These are phyloP conservation scores for Sclerotinia subarctica DNA, from an alignment of 2,329 filamentous ascomycete species.

Conservation along the genomic window DNA sequence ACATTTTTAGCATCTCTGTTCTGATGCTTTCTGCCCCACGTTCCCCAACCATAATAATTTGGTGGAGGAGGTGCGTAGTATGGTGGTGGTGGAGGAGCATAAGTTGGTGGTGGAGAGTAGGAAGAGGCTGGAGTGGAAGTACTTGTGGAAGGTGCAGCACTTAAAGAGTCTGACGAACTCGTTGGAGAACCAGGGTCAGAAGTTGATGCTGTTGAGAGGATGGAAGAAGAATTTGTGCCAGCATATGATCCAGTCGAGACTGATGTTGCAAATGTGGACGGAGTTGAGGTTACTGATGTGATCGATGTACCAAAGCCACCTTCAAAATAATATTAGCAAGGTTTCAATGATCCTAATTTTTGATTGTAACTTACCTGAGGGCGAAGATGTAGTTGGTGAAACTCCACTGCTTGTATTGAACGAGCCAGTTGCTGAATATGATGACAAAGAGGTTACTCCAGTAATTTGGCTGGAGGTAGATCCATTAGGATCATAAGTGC, in stretches of 20 bases:
- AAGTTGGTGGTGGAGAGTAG: slow-evolving; percentile 8
- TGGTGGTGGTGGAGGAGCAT: slow-evolving; percentile 21
- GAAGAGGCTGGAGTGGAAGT: not conserved
- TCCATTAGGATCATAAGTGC: slow-evolving; percentile 1
- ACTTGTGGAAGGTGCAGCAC: slow-evolving; percentile 2
- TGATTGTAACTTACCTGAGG: slow-evolving; percentile 6
- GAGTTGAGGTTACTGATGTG: slow-evolving; percentile 13
- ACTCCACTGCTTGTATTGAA: slow-evolving; percentile 12
- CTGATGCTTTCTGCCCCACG: slow-evolving; percentile 6
- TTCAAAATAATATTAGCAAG: slow-evolving; percentile 9
- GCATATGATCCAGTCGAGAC: slow-evolving; percentile 17
- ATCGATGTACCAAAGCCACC: slow-evolving; percentile 19
- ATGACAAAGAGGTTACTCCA: not conserved
- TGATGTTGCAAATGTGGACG: slow-evolving; percentile 25
- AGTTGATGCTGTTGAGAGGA: slow-evolving; percentile 5
- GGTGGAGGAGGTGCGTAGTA: slow-evolving; percentile 18
- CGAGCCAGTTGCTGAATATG: not conserved
- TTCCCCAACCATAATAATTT: slow-evolving; percentile 15
- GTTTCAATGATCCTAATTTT: not conserved
- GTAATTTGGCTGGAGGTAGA: slow-evolving; percentile 16
- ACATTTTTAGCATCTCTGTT: not conserved
- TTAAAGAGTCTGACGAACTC: slow-evolving; percentile 3
- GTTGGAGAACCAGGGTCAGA: slow-evolving; percentile 4
- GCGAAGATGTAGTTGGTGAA: not conserved
- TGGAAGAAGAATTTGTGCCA: slow-evolving; percentile 11